Evolutionary conservation across 2,329 filamentous ascomycete species (phyloP).

Genomic region (Aspergillus texensis): DNA sequence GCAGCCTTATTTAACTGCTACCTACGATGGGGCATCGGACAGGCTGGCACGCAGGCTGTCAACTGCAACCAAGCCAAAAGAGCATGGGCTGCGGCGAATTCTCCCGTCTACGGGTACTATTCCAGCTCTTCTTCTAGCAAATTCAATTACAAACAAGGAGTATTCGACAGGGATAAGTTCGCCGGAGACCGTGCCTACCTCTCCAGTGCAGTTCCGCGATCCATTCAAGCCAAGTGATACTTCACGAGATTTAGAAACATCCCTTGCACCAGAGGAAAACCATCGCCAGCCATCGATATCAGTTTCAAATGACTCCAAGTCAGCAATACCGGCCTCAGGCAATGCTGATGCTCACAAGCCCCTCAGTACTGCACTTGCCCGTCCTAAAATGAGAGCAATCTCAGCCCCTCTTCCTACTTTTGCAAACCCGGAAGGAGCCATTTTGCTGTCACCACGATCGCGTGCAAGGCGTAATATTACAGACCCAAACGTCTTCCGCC

Average conservation of each 20-base stretch:
- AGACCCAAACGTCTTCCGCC: conserved; percentile 41
- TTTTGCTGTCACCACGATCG: conserved; percentile 24
- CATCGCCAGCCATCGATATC: conserved; percentile 20
- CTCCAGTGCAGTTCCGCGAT: conserved; percentile 34
- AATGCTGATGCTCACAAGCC: conserved; percentile 35
- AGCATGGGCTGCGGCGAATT: conserved; percentile 45
- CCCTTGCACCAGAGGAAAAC: conserved; percentile 14
- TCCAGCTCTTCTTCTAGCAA: conserved; percentile 54
- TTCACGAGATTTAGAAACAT: conserved; percentile 11
- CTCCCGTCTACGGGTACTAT: conserved; percentile 46
- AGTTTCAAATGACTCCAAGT: conserved; percentile 30
- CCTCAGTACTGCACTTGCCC: conserved; percentile 30
- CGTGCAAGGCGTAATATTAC: conserved; percentile 44
- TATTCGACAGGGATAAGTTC: conserved; percentile 27
- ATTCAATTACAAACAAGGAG: conserved; percentile 33
- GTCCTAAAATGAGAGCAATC: conserved; percentile 33
- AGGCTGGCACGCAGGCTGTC: conserved; percentile 46
- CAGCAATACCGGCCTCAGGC: conserved; percentile 20
- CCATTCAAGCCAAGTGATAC: conserved; percentile 30
- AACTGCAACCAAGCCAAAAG: conserved; percentile 38
- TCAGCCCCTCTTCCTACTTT: conserved; percentile 32
- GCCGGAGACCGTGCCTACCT: conserved; percentile 24
- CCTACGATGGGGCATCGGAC: conserved; percentile 27
- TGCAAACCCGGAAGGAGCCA: conserved; percentile 30
- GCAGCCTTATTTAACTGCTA: conserved; percentile 44